phyloP scores from a whole-genome alignment of 2,329 filamentous ascomycete species.

The Myriosclerotinia curreyana region DNA sequence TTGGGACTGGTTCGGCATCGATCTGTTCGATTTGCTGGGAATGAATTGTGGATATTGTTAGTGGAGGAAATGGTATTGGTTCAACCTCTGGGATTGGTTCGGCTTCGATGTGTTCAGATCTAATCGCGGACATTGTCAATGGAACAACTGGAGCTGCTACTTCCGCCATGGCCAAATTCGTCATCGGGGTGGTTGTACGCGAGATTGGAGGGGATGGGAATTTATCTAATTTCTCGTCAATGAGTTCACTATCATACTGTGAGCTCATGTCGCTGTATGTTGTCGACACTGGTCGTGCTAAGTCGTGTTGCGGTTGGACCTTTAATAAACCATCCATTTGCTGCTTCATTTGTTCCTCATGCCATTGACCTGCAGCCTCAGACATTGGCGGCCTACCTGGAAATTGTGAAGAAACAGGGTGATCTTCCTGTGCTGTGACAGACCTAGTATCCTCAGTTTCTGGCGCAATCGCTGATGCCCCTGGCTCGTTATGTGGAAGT shows the following conservation, averaged over 20 bases:
- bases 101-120: slow-evolving; percentile 41
- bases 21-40: slow-evolving; percentile 43
- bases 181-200: slow-evolving; percentile 34
- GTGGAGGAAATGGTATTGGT: slow-evolving; percentile 28
- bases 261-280: slow-evolving; percentile 54
- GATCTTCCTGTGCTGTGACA: slow-evolving; percentile 25
- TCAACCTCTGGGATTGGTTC: slow-evolving; percentile 28
- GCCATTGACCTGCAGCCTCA: slow-evolving; percentile 37
- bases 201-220: slow-evolving; percentile 54
- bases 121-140: slow-evolving; percentile 39
- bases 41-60: slow-evolving; percentile 41
- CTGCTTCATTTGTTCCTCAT: slow-evolving; percentile 36
- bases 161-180: slow-evolving; percentile 22
- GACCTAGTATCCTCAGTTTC: slow-evolving; percentile 27
- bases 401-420: slow-evolving; percentile 29
- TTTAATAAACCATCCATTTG: slow-evolving; percentile 26
- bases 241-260: slow-evolving; percentile 48
- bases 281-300: slow-evolving; percentile 46
- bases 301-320: slow-evolving; percentile 25
- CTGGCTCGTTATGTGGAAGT: background rate
- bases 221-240: slow-evolving; percentile 52
- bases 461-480: slow-evolving; percentile 23
- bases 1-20: slow-evolving; percentile 28
- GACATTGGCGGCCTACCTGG: slow-evolving; percentile 28
- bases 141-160: slow-evolving; percentile 22